Base-by-base conservation (phyloP, 495 filamentous ascomycete genomes). In the Beverwykella pulmonaria region DNA sequence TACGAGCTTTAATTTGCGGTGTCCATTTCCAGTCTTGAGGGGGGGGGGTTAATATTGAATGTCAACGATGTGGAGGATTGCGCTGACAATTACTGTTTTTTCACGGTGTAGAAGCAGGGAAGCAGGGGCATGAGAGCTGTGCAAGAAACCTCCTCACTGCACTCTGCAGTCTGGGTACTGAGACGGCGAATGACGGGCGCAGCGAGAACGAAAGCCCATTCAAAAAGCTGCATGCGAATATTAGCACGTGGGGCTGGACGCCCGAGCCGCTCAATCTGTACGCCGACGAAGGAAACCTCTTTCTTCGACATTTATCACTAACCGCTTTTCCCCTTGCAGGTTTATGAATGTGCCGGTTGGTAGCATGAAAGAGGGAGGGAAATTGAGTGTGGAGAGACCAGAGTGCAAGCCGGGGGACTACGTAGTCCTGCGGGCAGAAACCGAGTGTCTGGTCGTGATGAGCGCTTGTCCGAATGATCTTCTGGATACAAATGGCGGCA, bases 211-310 rank as follows among this genome's bases (percentile, higher is more conserved):
- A n/a, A n/a, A n/a, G n/a, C n/a, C n/a, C 59, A 4, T 44, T 62
- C 23, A 20, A 7, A 14, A 47, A 62, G 34, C 17, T 62, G 46
- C 47, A 62, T 15, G 48, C 30, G 47, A 62, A n/a, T 22, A 54
- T 62, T 15, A 29, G 46, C 15, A n/a, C 3, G 29, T 62, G 48
- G 59, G 48, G 48, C 2, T 62, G 59, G 59, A 62, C 59, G 20
- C 59, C 59, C 8, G 59, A 62, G 30, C 59, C 48, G 7, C 30
- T 62, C 25, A 62, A 62, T 53, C 25, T 62, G 49, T n/a, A n/a
- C n/a, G n/a, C n/a, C n/a, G n/a, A n/a, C n/a, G n/a, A n/a, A n/a
- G n/a, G n/a, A n/a, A n/a, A n/a, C n/a, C n/a, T n/a, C n/a, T n/a
- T n/a, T n/a, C n/a, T n/a, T n/a, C n/a, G n/a, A n/a, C n/a, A n/a